Evolutionary conservation across 305 asterid genomes (phyloP).

Genomic region (Andrographis paniculata): DNA sequence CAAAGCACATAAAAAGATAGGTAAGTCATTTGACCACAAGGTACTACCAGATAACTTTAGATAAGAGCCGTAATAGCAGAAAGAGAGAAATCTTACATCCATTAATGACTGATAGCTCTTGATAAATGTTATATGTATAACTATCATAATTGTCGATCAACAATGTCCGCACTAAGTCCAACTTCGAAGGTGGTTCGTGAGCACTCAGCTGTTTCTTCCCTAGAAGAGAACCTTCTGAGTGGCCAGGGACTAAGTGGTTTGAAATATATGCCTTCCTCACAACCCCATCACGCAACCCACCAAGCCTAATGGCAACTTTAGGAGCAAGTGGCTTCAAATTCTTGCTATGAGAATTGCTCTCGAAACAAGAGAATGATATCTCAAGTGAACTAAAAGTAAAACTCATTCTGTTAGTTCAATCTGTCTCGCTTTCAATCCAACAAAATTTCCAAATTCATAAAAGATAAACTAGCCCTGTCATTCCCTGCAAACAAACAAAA

Average conservation of each 20-base stretch:
- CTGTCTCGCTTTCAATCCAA: slow-evolving; percentile 7
- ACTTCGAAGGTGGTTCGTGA: slow-evolving; percentile 37
- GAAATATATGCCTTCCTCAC: slow-evolving; percentile 37
- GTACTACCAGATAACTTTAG: background rate
- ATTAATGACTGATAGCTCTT: slow-evolving; percentile 79
- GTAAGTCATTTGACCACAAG: slow-evolving; percentile 3
- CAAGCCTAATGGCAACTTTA: slow-evolving; percentile 28
- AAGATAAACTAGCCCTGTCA: slow-evolving; percentile 5
- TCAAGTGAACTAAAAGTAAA: slow-evolving; percentile 37
- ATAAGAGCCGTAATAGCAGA: background rate
- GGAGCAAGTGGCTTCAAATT: slow-evolving; percentile 30
- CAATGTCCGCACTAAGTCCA: slow-evolving; percentile 56
- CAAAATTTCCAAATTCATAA: slow-evolving; percentile 17
- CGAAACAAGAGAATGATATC: slow-evolving; percentile 37
- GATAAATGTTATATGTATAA: slow-evolving; percentile 89
- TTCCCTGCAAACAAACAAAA: too few species aligned
- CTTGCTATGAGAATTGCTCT: slow-evolving; percentile 28
- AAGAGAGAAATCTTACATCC: slow-evolving; percentile 56
- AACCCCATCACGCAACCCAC: slow-evolving; percentile 26
- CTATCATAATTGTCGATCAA: slow-evolving; percentile 95
- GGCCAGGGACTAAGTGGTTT: slow-evolving; percentile 53
- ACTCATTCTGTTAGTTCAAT: slow-evolving; percentile 32
- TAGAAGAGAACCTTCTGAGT: slow-evolving; percentile 43
- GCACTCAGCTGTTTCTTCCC: slow-evolving; percentile 40
- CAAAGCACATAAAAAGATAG: slow-evolving; percentile 1